Conservation (phyloP, 2,329 filamentous ascomycete genomes). For the Sclerotinia trifoliorum region DNA sequence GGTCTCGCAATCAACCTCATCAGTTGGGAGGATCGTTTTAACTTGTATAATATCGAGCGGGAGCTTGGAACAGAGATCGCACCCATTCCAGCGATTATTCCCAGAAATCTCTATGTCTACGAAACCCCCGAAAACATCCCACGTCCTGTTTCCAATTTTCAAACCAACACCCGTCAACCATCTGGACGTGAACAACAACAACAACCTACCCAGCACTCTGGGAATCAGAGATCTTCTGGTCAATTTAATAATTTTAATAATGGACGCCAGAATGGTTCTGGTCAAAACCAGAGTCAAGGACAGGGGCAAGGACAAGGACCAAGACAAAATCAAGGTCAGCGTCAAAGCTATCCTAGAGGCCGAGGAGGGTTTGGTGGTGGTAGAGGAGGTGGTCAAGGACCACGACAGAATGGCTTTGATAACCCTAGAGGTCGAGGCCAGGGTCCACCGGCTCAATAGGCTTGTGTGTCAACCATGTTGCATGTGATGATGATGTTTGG, state of each 20-base stretch:
- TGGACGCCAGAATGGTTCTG: slow-evolving; percentile 35
- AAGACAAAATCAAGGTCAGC: slow-evolving; percentile 29
- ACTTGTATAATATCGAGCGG: slow-evolving; percentile 97
- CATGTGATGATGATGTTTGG: slow-evolving; percentile 29
- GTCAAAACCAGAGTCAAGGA: slow-evolving; percentile 33
- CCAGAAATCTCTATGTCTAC: slow-evolving; percentile 98
- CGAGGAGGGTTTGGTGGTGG: slow-evolving; percentile 31
- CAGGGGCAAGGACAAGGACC: slow-evolving; percentile 35
- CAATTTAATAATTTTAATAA: slow-evolving; percentile 31
- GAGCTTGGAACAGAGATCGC: slow-evolving; percentile 97
- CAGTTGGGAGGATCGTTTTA: slow-evolving; percentile 99
- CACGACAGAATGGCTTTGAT: slow-evolving; percentile 37
- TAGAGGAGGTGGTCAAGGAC: slow-evolving; percentile 33
- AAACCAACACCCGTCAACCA: slow-evolving; percentile 40
- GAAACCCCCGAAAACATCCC: slow-evolving; percentile 95
- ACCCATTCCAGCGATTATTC: slow-evolving; percentile 89
- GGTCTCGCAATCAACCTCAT: slow-evolving; percentile 98
- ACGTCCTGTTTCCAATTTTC: slow-evolving; percentile 63
- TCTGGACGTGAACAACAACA: slow-evolving; percentile 34
- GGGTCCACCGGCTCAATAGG: slow-evolving; percentile 36
- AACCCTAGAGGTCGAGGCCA: slow-evolving; percentile 39
- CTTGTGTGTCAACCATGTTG: slow-evolving; percentile 18
- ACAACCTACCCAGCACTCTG: slow-evolving; percentile 32
- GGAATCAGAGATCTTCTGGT: slow-evolving; percentile 30
- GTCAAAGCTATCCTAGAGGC: slow-evolving; percentile 20